Conservation (phyloP, 345 rosid genomes). For the Brassica juncea region DNA sequence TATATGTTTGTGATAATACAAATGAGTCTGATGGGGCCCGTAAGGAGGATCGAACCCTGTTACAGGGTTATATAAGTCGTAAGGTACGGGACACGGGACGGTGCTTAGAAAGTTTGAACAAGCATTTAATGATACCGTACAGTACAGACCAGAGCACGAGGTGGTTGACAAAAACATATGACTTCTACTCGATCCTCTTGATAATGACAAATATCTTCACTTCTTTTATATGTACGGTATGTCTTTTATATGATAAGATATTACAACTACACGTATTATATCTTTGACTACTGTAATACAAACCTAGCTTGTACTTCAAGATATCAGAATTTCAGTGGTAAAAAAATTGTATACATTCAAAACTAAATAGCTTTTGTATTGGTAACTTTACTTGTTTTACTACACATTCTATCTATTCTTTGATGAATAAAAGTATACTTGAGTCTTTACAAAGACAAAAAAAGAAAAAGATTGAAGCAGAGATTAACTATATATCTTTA, state of each 20-base stretch:
- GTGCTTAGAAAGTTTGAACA: slow-evolving; percentile 18
- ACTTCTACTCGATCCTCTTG: slow-evolving; percentile 1
- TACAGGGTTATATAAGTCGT: neutral
- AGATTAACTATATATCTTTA: slow-evolving; percentile 2
- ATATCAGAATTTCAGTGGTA: neutral
- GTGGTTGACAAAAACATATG: slow-evolving; percentile 21
- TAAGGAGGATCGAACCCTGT: neutral
- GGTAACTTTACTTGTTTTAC: neutral
- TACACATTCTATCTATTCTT: neutral
- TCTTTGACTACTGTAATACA: slow-evolving; percentile 21
- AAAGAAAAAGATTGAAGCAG: neutral
- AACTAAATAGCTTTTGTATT: slow-evolving; percentile 6
- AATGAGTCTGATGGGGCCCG: neutral
- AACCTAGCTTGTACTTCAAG: neutral
- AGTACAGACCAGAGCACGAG: slow-evolving; percentile 34
- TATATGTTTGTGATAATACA: neutral
- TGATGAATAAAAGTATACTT: neutral
- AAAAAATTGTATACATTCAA: neutral
- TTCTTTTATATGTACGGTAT: slow-evolving; percentile 26
- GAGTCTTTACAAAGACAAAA: neutral
- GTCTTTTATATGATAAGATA: neutral
- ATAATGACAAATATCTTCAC: slow-evolving; percentile 16
- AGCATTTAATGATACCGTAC: slow-evolving; percentile 35
- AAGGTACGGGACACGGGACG: slow-evolving; percentile 9
- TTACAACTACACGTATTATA: slow-evolving; percentile 3